phyloP scores from a whole-genome alignment of 2,329 filamentous ascomycete genomes.

The Neospermospora avenae region DNA sequence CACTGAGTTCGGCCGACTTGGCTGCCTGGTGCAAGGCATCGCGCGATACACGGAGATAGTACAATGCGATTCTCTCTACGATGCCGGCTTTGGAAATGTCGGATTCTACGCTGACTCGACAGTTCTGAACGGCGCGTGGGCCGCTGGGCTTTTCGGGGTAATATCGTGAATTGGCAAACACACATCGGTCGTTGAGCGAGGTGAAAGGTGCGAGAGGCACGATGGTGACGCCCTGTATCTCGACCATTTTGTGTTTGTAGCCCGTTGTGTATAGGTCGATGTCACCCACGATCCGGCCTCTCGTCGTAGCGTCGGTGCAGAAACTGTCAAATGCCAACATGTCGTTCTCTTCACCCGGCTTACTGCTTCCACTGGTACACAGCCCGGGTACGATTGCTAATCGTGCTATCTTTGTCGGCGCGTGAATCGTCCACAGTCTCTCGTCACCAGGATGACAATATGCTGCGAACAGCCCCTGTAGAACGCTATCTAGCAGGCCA shows the following conservation, averaged over 20 bases:
- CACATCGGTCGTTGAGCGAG: not conserved
- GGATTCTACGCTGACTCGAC: not conserved
- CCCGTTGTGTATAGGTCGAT: not conserved
- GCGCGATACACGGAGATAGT: not conserved
- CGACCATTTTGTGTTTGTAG: not conserved
- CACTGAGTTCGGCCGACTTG: not conserved
- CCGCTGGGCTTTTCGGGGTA: not conserved
- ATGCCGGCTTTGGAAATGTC: not conserved
- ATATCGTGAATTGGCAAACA: not conserved
- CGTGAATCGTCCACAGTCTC: conserved; percentile 19
- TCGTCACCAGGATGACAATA: conserved; percentile 22
- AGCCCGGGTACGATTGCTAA: conserved; percentile 24
- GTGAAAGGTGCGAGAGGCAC: not conserved
- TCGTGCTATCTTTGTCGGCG: conserved; percentile 24
- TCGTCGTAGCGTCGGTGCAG: no score
- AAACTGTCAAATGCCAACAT: no score
- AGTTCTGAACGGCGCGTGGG: not conserved
- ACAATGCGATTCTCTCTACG: not conserved
- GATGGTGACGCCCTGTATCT: not conserved
- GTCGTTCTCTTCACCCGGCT: no score
- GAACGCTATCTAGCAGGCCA: conserved; percentile 52
- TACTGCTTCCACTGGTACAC: no score
- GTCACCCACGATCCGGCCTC: not conserved
- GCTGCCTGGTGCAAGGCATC: no score
- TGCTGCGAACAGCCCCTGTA: conserved; percentile 47